phyloP scores from a whole-genome alignment of 768 basidiomycete species.

The Exsudoporus frostii region DNA sequence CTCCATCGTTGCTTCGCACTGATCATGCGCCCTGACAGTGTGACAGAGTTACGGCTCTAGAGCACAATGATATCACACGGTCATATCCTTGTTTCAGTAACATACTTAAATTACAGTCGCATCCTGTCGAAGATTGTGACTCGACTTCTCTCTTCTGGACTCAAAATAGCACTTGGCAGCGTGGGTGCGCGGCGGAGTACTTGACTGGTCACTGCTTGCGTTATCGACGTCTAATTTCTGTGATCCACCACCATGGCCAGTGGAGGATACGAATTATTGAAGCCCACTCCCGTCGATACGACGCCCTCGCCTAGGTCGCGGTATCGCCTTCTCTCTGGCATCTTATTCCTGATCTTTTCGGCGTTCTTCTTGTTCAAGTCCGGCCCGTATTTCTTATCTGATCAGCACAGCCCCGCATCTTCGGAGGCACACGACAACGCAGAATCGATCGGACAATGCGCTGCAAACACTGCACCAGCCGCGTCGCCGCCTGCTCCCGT shows the following conservation, averaged over 20 bases:
- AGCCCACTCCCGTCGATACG: conserved; percentile 1
- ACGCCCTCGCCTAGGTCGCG: conserved; percentile 2
- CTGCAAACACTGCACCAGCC: conserved; percentile 26
- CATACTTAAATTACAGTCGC: not conserved
- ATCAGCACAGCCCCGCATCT: not conserved
- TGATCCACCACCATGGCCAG: conserved; percentile 14
- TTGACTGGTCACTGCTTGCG: not conserved
- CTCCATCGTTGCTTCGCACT: too few relatives aligned
- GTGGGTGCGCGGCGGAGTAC: not conserved
- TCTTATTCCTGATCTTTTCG: conserved; percentile 11
- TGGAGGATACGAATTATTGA: conserved; percentile 18
- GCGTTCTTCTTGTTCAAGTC: conserved; percentile 12
- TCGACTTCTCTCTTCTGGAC: not conserved
- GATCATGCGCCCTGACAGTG: not conserved
- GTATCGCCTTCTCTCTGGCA: conserved; percentile 11
- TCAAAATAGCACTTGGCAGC: not conserved
- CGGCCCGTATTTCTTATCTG: not conserved
- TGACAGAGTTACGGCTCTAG: not conserved
- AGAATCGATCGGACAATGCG: conserved; percentile 33
- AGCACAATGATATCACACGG: not conserved
- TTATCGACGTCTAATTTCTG: not conserved
- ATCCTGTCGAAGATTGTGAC: not conserved
- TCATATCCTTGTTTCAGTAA: not conserved
- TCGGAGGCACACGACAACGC: not conserved
- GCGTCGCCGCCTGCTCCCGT: conserved; percentile 40